phyloP scores from a whole-genome alignment of 257 asterid genomes.

The Solanum clarkiae region DNA sequence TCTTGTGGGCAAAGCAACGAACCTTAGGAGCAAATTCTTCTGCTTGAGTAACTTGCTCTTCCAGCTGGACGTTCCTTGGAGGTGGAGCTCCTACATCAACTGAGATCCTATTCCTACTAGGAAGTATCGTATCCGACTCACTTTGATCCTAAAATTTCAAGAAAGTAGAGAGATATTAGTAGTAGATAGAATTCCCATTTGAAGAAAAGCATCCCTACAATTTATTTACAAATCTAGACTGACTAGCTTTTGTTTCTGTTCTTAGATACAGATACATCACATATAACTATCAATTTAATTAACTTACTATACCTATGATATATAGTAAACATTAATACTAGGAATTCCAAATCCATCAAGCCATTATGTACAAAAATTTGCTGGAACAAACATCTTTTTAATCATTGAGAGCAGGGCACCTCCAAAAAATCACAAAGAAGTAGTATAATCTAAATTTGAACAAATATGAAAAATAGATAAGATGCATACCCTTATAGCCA shows the following conservation, averaged over 20 bases:
- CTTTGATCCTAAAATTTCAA: constrained; percentile 28
- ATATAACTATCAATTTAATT: not conserved
- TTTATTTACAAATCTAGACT: not conserved
- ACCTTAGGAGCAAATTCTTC: constrained; percentile 72
- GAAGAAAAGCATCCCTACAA: too few relatives aligned
- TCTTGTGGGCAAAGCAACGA: not conserved
- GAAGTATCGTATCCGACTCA: constrained; percentile 9
- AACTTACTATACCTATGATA: not conserved
- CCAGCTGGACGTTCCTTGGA: constrained; percentile 12
- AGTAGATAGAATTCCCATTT: too few relatives aligned
- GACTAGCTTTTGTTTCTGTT: not conserved
- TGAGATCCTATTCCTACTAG: constrained; percentile 22
- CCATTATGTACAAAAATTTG: not conserved
- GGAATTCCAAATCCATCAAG: not conserved
- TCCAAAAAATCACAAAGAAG: not conserved
- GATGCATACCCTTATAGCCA: constrained; percentile 31
- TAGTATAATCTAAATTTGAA: not conserved
- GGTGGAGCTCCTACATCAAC: constrained; percentile 18
- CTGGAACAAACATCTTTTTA: not conserved
- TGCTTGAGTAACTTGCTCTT: constrained; percentile 16
- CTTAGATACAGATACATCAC: not conserved
- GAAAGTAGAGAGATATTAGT: not conserved
- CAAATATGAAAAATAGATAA: not conserved
- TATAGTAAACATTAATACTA: not conserved
- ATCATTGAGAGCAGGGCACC: not conserved